Evolutionary conservation across 2,329 filamentous ascomycete species (phyloP).

Genomic region (Paecilomyces variotii): DNA sequence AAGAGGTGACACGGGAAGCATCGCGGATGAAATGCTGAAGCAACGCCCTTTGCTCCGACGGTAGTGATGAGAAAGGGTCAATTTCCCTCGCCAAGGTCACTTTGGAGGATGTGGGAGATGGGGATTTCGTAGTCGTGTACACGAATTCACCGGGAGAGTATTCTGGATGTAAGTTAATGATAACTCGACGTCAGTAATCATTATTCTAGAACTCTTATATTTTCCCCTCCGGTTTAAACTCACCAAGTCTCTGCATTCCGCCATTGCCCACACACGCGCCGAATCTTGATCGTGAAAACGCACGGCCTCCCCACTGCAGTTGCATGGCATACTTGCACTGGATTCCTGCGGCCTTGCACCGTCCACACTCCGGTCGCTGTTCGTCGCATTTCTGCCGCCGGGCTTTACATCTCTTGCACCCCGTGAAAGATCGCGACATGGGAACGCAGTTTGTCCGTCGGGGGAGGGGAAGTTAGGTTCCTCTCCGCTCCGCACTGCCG

Average conservation of each 20-base stretch:
- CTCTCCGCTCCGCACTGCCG: not conserved
- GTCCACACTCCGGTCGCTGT: constrained; percentile 31
- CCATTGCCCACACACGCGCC: constrained; percentile 26
- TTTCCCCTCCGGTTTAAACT: not conserved
- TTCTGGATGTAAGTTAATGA: constrained; percentile 13
- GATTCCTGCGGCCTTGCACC: constrained; percentile 30
- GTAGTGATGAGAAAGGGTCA: constrained; percentile 30
- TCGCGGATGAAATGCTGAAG: constrained; percentile 36
- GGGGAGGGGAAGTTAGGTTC: constrained; percentile 1
- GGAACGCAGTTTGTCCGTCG: constrained; percentile 4
- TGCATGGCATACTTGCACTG: constrained; percentile 35
- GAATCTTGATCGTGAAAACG: constrained; percentile 33
- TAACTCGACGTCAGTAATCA: not conserved
- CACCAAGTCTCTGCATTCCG: constrained; percentile 30
- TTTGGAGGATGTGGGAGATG: constrained; percentile 9
- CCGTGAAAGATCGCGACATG: constrained; percentile 36
- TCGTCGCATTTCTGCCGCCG: constrained; percentile 41
- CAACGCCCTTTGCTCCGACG: constrained; percentile 26
- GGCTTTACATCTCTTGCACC: constrained; percentile 38
- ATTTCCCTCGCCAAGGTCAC: constrained; percentile 20
- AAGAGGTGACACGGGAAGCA: constrained; percentile 35
- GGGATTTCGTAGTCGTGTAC: constrained; percentile 25
- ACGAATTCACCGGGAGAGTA: constrained; percentile 34
- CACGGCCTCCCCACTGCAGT: constrained; percentile 35
- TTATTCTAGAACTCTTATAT: not conserved